These are phyloP conservation scores for Emericellopsis atlantica DNA, from an alignment of 2,329 filamentous ascomycete species.

Conservation along the genomic window DNA sequence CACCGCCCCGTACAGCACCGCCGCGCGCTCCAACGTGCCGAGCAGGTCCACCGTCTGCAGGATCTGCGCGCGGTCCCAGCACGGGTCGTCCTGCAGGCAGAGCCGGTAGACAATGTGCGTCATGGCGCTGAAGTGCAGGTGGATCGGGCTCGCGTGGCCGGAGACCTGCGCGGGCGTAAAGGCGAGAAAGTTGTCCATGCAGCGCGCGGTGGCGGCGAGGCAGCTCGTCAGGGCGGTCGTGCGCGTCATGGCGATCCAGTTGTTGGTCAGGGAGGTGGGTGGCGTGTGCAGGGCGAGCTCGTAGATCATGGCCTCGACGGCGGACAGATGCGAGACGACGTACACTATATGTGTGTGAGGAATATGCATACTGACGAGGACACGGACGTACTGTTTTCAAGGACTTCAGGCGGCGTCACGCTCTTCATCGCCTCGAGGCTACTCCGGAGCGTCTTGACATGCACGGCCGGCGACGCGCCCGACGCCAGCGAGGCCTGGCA, in stretches of 20 bases:
- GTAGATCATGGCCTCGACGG: slow-evolving; percentile 22
- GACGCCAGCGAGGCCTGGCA: background rate
- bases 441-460: slow-evolving; percentile 14
- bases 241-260: slow-evolving; percentile 3
- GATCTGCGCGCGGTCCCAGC: slow-evolving; percentile 24
- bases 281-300: slow-evolving; percentile 16
- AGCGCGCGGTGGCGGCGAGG: slow-evolving; percentile 12
- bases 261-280: slow-evolving; percentile 4
- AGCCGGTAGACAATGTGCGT: slow-evolving; percentile 23
- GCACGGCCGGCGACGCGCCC: slow-evolving; percentile 10
- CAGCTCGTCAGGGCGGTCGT: slow-evolving; percentile 15
- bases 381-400: slow-evolving; percentile 14
- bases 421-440: slow-evolving; percentile 12
- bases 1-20: background rate
- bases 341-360: slow-evolving; percentile 13
- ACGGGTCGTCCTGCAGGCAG: slow-evolving; percentile 22
- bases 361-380: background rate
- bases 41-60: slow-evolving; percentile 18
- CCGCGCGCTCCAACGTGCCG: background rate
- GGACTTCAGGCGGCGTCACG: slow-evolving; percentile 9
- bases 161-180: slow-evolving; percentile 14
- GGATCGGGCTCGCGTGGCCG: slow-evolving; percentile 8
- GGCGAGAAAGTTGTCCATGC: slow-evolving; percentile 8
- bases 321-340: slow-evolving; percentile 19
- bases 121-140: slow-evolving; percentile 17